phyloP scores from a whole-genome alignment of 73 alveolate species.

The Loxodes magnus region DNA sequence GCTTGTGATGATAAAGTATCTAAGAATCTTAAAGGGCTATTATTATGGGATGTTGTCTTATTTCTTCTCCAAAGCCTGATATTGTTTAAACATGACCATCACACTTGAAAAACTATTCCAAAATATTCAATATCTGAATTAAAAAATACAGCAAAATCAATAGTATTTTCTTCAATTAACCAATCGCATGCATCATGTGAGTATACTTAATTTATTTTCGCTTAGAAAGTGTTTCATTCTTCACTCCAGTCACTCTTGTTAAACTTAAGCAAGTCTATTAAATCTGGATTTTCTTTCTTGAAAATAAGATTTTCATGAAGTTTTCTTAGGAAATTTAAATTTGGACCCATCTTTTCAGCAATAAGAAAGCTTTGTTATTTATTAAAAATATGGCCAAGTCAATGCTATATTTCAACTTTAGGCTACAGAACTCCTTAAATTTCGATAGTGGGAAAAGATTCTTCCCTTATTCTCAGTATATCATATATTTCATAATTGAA shows the following conservation, averaged over 20 bases:
- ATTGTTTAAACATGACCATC: not conserved
- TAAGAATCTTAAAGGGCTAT: not conserved
- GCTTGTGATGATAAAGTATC: constrained; percentile 7
- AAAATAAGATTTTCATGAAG: constrained; percentile 24
- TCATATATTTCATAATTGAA: constrained; percentile 30
- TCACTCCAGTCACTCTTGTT: not conserved
- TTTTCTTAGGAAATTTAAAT: constrained; percentile 18
- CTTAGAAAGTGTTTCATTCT: not conserved
- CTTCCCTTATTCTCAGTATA: constrained; percentile 8
- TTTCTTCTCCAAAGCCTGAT: constrained; percentile 8
- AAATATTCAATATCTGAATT: not conserved
- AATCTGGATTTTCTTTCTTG: not conserved
- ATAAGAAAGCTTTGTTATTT: constrained; percentile 17
- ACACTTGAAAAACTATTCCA: not conserved
- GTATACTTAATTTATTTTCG: not conserved
- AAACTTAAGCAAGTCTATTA: not conserved
- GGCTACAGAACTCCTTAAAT: constrained; percentile 17
- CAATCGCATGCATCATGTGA: not conserved
- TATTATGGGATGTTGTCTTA: not conserved
- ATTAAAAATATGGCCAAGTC: constrained; percentile 22
- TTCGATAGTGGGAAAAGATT: constrained; percentile 25
- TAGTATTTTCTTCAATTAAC: not conserved
- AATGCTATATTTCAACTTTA: not conserved
- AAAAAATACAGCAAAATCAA: not conserved
- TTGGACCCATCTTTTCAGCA: constrained; percentile 14